These are phyloP conservation scores for Thozetella sp. DNA, from an alignment of 495 filamentous ascomycete genomes.

Conservation along the genomic window DNA sequence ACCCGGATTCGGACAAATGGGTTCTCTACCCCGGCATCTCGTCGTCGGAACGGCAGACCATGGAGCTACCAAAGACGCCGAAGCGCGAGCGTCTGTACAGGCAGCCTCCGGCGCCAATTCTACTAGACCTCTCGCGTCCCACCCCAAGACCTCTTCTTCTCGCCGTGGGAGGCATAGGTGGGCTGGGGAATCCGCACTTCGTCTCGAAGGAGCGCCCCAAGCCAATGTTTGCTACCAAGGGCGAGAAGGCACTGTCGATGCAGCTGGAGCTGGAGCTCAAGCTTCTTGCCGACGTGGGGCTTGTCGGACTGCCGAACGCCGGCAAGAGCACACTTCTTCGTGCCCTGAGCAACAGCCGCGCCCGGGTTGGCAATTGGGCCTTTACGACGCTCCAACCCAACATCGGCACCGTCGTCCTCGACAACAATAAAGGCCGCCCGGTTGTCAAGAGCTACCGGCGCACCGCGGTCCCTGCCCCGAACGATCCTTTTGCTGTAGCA, in stretches of 20 bases:
- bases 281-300: slow-evolving; percentile 88
- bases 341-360: slow-evolving; percentile 79
- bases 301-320: slow-evolving; percentile 94
- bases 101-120: slow-evolving; percentile 71
- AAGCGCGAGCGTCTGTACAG: slow-evolving; percentile 56
- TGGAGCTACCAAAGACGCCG: slow-evolving; percentile 62
- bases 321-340: slow-evolving; percentile 93
- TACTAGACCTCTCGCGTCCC: slow-evolving; percentile 78
- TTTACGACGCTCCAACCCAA: slow-evolving; percentile 95
- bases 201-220: slow-evolving; percentile 65
- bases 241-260: slow-evolving; percentile 75
- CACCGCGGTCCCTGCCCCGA: slow-evolving; percentile 27
- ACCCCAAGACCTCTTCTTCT: slow-evolving; percentile 86
- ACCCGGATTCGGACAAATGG: slow-evolving; percentile 68
- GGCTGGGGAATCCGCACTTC: slow-evolving; percentile 93
- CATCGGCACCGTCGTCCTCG: slow-evolving; percentile 92
- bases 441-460: slow-evolving; percentile 26
- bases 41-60: slow-evolving; percentile 61
- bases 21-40: slow-evolving; percentile 79
- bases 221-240: slow-evolving; percentile 87
- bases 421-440: slow-evolving; percentile 72
- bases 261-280: slow-evolving; percentile 90
- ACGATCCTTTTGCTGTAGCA: slow-evolving; percentile 30
- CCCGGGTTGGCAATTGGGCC: slow-evolving; percentile 91
- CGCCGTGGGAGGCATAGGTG: slow-evolving; percentile 86